Evolutionary conservation across 306 rosid species (phyloP).

Genomic region (Datisca glomerata): DNA sequence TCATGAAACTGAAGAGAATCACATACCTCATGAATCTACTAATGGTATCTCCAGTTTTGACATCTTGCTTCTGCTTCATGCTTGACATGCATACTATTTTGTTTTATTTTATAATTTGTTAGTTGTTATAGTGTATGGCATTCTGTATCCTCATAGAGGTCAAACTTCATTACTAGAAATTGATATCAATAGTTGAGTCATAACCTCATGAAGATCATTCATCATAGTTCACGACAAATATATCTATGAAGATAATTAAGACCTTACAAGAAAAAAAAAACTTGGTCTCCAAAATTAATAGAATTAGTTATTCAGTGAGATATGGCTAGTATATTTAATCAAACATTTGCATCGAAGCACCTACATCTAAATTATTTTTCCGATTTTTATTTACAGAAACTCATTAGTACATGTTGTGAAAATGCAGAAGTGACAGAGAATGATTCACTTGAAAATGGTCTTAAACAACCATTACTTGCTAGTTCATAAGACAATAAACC

Average conservation of each 20-base stretch:
- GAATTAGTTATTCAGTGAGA: not conserved
- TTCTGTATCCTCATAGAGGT: not conserved
- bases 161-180: not conserved
- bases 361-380: not conserved
- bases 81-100: too few species aligned
- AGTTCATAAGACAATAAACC: slow-evolving; percentile 30
- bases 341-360: too few species aligned
- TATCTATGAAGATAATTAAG: too few species aligned
- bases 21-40: slow-evolving; percentile 9
- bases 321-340: not conserved
- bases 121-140: not conserved
- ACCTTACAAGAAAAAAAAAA: too few species aligned
- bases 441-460: slow-evolving; percentile 31
- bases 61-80: not conserved
- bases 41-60: slow-evolving; percentile 12
- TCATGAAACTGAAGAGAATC: slow-evolving; percentile 4
- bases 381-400: not conserved
- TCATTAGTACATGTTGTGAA: not conserved
- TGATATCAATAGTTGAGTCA: too few species aligned
- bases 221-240: too few species aligned
- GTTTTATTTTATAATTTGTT: not conserved
- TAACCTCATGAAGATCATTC: too few species aligned
- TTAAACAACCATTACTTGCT: slow-evolving; percentile 43
- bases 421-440: slow-evolving; percentile 27
- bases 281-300: not conserved